A percentile compares a stretch with the other conserved stretches of the same genome.
Conservation (phyloP, 2,329 filamentous ascomycete species). For the Didymella exigua region DNA sequence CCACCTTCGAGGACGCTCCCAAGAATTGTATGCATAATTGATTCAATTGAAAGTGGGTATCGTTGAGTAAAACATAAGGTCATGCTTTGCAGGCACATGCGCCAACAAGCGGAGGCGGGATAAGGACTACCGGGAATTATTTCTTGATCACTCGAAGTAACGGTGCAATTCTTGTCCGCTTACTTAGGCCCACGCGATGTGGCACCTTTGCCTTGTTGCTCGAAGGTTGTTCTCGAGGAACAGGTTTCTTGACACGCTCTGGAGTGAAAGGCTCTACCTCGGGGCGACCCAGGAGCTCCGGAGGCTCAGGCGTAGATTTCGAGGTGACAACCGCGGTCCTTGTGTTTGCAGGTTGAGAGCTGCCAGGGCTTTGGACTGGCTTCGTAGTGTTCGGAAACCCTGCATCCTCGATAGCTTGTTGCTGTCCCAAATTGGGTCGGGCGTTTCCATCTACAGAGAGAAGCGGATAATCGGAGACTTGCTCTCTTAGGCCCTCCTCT, state of each 20-base stretch:
- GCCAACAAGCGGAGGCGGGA: background rate
- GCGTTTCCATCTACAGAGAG: background rate
- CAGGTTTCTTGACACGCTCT: conserved; percentile 13
- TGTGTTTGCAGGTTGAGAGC: background rate
- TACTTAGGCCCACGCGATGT: conserved; percentile 58
- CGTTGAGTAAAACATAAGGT: background rate
- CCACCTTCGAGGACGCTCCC: background rate
- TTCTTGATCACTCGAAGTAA: conserved; percentile 56
- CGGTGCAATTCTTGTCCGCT: conserved; percentile 55
- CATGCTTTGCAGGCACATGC: background rate
- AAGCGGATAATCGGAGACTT: background rate
- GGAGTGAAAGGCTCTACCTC: conserved; percentile 24
- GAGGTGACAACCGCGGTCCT: background rate
- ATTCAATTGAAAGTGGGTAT: conserved; percentile 10
- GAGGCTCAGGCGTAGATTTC: background rate
- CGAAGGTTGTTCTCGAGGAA: conserved; percentile 25
- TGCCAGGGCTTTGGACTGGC: background rate
- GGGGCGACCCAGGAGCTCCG: conserved; percentile 11
- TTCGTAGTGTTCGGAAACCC: background rate
- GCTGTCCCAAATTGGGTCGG: background rate
- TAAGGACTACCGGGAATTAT: conserved; percentile 24
- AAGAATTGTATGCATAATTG: background rate
- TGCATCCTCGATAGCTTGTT: background rate
- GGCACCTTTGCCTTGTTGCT: conserved; percentile 48
- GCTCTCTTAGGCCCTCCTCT: background rate